Conservation (phyloP, 2,329 filamentous ascomycete genomes). For the Mariannaea elegans region DNA sequence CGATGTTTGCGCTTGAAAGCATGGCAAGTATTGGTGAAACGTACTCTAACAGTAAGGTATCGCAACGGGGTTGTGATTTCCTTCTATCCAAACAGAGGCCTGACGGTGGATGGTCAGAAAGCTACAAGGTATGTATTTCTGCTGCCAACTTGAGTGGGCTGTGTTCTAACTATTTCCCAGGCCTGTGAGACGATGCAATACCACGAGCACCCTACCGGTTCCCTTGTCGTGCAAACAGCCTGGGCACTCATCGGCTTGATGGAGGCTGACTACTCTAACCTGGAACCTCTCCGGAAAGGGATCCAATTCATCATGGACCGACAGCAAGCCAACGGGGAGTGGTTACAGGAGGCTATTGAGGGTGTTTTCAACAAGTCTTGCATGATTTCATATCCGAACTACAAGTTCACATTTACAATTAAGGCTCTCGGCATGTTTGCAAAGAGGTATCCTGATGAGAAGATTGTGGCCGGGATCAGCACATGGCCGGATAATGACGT, state of each 20-base stretch:
- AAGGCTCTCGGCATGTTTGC: constrained; percentile 94
- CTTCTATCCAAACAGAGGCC: constrained; percentile 83
- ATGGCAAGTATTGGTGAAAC: constrained; percentile 83
- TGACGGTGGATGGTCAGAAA: constrained; percentile 97
- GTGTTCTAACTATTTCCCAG: constrained; percentile 47
- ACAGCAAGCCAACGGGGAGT: constrained; percentile 90
- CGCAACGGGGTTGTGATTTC: constrained; percentile 84
- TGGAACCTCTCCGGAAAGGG: constrained; percentile 75
- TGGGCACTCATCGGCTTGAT: constrained; percentile 88
- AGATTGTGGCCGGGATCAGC: constrained; percentile 48
- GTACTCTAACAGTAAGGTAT: constrained; percentile 75
- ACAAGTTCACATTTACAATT: constrained; percentile 96
- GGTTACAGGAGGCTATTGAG: constrained; percentile 94
- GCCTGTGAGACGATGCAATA: constrained; percentile 82
- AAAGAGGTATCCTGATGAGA: constrained; percentile 72
- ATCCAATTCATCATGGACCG: constrained; percentile 84
- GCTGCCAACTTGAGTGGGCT: not conserved
- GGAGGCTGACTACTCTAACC: constrained; percentile 82
- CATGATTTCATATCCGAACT: constrained; percentile 99
- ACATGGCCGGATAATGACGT: constrained; percentile 12
- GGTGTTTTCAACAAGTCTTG: constrained; percentile 99
- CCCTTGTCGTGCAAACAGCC: constrained; percentile 92
- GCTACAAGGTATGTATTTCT: constrained; percentile 70
- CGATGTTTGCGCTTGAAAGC: constrained; percentile 94
- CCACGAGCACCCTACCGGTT: constrained; percentile 75